phyloP scores from a whole-genome alignment of 371 early-diverging fungal species.

The Blakeslea trispora region DNA sequence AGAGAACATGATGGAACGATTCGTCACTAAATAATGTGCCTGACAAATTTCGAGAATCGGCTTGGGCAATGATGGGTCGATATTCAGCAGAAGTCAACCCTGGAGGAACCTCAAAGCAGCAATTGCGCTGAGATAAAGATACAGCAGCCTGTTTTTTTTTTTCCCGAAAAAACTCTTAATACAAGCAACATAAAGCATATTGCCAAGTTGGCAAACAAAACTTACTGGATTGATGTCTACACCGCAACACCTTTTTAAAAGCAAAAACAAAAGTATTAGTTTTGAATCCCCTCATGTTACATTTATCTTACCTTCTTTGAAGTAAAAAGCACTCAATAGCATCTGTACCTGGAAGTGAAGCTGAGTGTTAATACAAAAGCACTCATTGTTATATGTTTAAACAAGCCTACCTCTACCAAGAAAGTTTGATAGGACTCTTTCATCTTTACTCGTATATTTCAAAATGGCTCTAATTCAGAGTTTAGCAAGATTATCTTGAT shows the following conservation, averaged over 20 bases:
- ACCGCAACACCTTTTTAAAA: slow-evolving; percentile 65
- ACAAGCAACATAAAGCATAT: neutral
- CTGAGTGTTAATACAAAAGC: no score
- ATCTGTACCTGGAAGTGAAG: slow-evolving; percentile 65
- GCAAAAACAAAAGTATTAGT: no score
- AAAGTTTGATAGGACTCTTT: slow-evolving; percentile 87
- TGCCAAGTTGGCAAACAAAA: neutral
- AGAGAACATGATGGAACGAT: slow-evolving; percentile 82
- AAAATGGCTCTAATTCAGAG: slow-evolving; percentile 59
- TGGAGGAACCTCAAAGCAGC: slow-evolving; percentile 79
- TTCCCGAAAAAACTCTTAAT: neutral
- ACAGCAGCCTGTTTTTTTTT: slow-evolving; percentile 64
- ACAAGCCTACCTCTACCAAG: slow-evolving; percentile 72
- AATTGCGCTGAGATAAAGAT: slow-evolving; percentile 81
- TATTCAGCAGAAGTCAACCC: slow-evolving; percentile 72
- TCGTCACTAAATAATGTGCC: slow-evolving; percentile 65
- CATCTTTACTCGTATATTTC: slow-evolving; percentile 74
- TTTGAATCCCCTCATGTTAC: neutral
- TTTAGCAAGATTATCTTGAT: neutral
- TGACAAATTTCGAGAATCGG: slow-evolving; percentile 67
- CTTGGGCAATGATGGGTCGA: slow-evolving; percentile 82
- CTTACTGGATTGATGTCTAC: slow-evolving; percentile 88
- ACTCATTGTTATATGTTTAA: no score
- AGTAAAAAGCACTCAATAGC: slow-evolving; percentile 89
- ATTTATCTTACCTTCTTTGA: slow-evolving; percentile 61